These are phyloP conservation scores for Platanthera zijinensis DNA, from an alignment of 106 monocot genomes.

Conservation along the genomic window DNA sequence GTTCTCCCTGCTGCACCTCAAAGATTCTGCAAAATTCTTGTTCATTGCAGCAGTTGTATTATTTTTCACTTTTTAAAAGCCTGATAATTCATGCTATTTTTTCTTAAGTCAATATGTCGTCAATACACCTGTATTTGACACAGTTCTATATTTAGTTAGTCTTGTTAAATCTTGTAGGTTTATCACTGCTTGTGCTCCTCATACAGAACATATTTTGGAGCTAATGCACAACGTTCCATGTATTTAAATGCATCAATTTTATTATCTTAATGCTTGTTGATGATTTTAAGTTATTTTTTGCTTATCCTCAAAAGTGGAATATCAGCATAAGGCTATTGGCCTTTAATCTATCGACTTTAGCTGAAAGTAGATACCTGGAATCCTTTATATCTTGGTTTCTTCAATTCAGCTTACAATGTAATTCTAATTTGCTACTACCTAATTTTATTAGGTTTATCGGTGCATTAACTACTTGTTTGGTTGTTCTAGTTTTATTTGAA, in stretches of 20 bases:
- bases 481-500: not conserved
- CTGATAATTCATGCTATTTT: too few relatives aligned
- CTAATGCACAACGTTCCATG: not conserved
- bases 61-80: not conserved
- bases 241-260: not conserved
- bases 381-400: too few relatives aligned
- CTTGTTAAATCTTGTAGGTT: too few relatives aligned
- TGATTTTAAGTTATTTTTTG: not conserved
- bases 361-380: too few relatives aligned
- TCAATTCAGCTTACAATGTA: too few relatives aligned
- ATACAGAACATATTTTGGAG: not conserved
- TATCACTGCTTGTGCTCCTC: not conserved
- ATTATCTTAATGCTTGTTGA: not conserved
- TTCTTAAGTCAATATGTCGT: not conserved
- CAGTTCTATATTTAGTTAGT: too few relatives aligned
- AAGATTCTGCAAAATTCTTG: not conserved
- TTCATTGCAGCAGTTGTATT: not conserved
- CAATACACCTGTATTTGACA: not conserved
- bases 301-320: not conserved
- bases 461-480: not conserved
- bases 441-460: not conserved
- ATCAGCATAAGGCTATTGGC: not conserved
- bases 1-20: not conserved
- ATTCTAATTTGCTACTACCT: not conserved
- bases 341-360: too few relatives aligned